Percentiles rank a stretch among this genome's conserved stretches.
Conservation (phyloP, 352 stramenopile species). For the Globisporangium spiculum region DNA sequence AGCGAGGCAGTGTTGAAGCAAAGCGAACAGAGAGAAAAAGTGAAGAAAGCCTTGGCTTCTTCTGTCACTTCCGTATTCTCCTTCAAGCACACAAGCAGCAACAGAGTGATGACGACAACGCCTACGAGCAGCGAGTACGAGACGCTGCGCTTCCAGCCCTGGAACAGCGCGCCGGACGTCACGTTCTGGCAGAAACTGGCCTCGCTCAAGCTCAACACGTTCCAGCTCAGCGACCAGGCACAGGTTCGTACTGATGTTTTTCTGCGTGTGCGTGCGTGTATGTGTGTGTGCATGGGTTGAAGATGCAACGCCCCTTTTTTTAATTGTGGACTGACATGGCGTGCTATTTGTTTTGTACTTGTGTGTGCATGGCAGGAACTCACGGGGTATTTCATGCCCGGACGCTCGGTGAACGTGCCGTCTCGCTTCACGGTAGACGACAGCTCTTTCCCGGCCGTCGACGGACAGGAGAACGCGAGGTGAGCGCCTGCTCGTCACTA, state of each 20-base stretch:
- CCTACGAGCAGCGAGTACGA: slow-evolving; percentile 21
- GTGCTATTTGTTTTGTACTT: not conserved
- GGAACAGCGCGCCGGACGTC: slow-evolving; percentile 76
- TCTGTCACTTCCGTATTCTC: not conserved
- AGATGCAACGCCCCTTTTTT: not conserved
- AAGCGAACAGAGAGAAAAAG: too few species aligned
- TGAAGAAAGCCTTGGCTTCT: too few species aligned
- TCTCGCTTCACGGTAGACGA: slow-evolving; percentile 73
- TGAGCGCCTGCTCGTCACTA: not conserved
- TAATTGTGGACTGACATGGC: not conserved
- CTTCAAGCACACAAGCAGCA: not conserved
- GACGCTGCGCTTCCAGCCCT: slow-evolving; percentile 78
- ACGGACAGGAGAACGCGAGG: slow-evolving; percentile 12
- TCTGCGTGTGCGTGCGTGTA: not conserved
- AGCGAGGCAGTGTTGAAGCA: too few species aligned
- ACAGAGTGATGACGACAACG: slow-evolving; percentile 6
- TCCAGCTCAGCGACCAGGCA: slow-evolving; percentile 68
- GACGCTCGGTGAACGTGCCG: slow-evolving; percentile 55
- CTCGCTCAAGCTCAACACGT: slow-evolving; percentile 77
- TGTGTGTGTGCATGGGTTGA: slow-evolving; percentile 12
- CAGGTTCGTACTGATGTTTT: slow-evolving; percentile 35
- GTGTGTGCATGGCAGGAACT: slow-evolving; percentile 29
- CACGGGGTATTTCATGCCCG: slow-evolving; percentile 63
- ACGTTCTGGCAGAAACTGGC: slow-evolving; percentile 83
- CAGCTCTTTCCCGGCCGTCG: slow-evolving; percentile 44